Evolutionary conservation across 768 basidiomycete genomes (phyloP), one percentile per base, ranked within the genome.

Genomic region (Steccherinum ochraceum): DNA sequence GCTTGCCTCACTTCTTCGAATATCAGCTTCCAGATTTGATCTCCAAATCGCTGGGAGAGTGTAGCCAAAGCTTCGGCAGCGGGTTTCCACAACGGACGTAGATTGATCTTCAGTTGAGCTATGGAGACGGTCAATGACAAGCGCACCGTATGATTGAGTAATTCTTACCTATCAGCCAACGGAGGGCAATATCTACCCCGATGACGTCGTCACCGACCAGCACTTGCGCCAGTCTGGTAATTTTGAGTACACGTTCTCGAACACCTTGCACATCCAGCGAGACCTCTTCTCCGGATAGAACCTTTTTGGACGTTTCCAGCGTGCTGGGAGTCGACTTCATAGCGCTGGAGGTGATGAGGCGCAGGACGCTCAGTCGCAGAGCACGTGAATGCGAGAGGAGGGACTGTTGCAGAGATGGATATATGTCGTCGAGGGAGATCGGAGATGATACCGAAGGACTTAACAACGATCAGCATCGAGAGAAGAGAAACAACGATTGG

Each of bases 81-180:
- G 16, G 93, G 86, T 3, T 82, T 78, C 88, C 94, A 99, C 13
- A 96, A 62, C 0, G 96, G 96, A 24, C 90, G 79, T 42, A 98
- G 70, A 63, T 93, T 95, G 53, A 97, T 87, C 70, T 98, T 97
- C 48, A 97, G 73, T 64, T 96, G 94, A 4, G 88, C 90, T 86
- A 59, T 21, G 50, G 18, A 26, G 45, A 18, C 21, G 30, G 30
- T 30, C 41, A 12, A 27, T 16, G 23, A 30, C 18, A 48, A 21
- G 3, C 52, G 40, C 25, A 42, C n/a, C 35, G n/a, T 39, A 39
- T 39, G 11, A 39, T 11, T 39, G 35, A 11, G 35, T 11, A 11
- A 39, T 3, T 69, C 76, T 51, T 46, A 89, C 88, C 84, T 24
- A 86, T 77, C 19, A 93, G 64, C 87, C 91, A 93, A 40, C 83